Conservation (phyloP, 352 stramenopile genomes). For the Phytopythium oedochilum region DNA sequence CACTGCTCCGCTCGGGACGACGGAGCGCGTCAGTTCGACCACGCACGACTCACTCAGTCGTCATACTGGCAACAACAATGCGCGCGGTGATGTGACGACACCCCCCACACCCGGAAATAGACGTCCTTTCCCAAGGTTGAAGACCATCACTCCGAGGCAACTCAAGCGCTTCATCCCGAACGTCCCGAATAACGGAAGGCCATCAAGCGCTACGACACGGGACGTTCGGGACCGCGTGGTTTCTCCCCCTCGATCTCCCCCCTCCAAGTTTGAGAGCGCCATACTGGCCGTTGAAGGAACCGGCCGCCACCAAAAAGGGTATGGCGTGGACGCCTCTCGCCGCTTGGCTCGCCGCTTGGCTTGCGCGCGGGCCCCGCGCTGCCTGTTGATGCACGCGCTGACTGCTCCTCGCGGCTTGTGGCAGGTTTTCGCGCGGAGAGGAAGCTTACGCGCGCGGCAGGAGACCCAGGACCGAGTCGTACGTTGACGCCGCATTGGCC, state of each 20-base stretch:
- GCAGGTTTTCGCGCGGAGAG: not conserved
- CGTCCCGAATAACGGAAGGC: not conserved
- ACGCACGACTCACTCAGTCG: no score
- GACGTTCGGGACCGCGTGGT: constrained; percentile 2
- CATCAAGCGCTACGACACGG: not conserved
- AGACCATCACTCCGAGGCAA: not conserved
- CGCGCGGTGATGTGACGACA: no score
- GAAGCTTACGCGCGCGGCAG: not conserved
- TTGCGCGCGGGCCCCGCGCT: not conserved
- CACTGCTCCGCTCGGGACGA: no score
- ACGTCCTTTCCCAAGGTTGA: not conserved
- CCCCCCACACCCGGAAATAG: no score
- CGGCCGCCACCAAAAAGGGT: not conserved
- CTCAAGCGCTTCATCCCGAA: not conserved
- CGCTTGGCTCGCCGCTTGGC: not conserved
- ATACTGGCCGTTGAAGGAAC: constrained; percentile 4
- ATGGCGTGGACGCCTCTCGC: not conserved
- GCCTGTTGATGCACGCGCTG: not conserved
- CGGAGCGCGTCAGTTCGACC: no score
- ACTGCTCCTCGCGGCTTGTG: not conserved
- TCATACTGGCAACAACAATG: no score
- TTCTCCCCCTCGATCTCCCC: not conserved
- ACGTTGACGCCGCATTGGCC: not conserved
- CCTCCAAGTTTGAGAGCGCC: not conserved
- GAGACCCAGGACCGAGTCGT: not conserved